phyloP scores from a whole-genome alignment of 169 alveolate species.

The Nephromyces sp. region DNA sequence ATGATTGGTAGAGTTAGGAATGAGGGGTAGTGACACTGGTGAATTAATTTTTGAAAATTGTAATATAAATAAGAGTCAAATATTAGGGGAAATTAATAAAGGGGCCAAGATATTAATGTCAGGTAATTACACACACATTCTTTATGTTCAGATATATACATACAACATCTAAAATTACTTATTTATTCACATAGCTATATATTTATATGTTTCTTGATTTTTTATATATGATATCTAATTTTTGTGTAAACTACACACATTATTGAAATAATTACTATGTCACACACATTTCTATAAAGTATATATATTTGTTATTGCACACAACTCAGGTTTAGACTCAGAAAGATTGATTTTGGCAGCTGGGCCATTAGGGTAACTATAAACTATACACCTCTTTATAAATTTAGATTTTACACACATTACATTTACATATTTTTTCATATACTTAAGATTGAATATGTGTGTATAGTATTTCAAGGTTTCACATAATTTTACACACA shows the following conservation, averaged over 20 bases:
- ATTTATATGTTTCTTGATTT: too few species aligned
- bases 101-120: conserved; percentile 68
- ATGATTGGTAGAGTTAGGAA: too few species aligned
- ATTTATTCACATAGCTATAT: too few species aligned
- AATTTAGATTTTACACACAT: not conserved
- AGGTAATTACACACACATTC: not conserved
- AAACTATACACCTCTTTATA: not conserved
- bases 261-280: too few species aligned
- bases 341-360: conserved; percentile 67
- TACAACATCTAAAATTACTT: too few species aligned
- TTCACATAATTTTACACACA: not conserved
- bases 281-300: too few species aligned
- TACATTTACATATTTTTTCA: not conserved
- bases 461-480: not conserved
- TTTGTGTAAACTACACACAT: too few species aligned
- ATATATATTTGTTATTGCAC: not conserved
- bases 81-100: conserved; percentile 47
- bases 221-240: too few species aligned
- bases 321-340: conserved; percentile 54
- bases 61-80: conserved; percentile 58
- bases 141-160: too few species aligned
- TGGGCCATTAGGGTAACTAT: conserved; percentile 71
- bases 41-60: conserved; percentile 61
- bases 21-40: conserved; percentile 71
- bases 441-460: not conserved